Conservation (phyloP, 495 filamentous ascomycete species). For the Annulohypoxylon bovei region DNA sequence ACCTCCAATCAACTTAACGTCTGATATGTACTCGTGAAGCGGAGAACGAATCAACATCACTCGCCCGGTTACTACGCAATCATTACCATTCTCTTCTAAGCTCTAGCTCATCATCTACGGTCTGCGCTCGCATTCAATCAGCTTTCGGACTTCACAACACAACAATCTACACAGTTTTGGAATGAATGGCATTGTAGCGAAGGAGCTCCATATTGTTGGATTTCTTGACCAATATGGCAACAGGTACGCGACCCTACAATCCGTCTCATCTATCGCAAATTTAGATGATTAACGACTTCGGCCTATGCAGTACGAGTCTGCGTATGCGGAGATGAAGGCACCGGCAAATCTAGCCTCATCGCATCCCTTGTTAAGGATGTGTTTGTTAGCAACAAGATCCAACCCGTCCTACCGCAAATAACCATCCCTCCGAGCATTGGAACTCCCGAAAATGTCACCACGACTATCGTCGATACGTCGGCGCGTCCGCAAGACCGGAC, state of each 20-base stretch:
- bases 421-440: constrained; percentile 89
- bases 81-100: neutral
- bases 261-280: neutral
- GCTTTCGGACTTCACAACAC: neutral
- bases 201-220: constrained; percentile 9
- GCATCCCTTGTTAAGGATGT: constrained; percentile 90
- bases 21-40: constrained; percentile 7
- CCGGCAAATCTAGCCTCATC: constrained; percentile 76
- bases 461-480: constrained; percentile 95
- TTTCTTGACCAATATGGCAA: constrained; percentile 41
- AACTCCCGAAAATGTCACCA: constrained; percentile 93
- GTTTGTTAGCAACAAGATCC: constrained; percentile 93
- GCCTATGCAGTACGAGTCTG: constrained; percentile 79
- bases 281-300: constrained; percentile 21
- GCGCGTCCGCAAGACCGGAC: constrained; percentile 91
- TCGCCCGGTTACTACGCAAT: neutral
- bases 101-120: neutral
- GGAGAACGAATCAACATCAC: constrained; percentile 27
- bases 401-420: constrained; percentile 91
- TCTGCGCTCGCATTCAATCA: neutral
- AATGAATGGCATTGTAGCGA: constrained; percentile 37
- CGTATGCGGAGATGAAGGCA: constrained; percentile 92
- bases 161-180: neutral
- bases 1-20: constrained; percentile 3
- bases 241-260: constrained; percentile 31